Base-by-base conservation (phyloP, 176 grass and related monocot species). In the Oryza nivara region DNA sequence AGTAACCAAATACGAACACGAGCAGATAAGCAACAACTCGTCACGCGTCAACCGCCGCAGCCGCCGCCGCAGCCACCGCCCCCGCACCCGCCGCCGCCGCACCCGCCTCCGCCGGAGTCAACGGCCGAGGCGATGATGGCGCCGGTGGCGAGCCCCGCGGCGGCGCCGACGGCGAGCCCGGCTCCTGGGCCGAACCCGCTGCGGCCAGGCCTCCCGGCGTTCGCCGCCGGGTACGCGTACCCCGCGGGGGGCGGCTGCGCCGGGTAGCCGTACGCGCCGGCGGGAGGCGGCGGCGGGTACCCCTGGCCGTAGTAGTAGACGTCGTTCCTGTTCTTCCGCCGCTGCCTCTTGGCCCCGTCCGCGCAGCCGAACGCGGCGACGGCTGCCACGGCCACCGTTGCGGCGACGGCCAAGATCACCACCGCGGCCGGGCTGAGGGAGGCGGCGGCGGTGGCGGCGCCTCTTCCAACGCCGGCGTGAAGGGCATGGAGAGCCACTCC, bases 331-430 rank as follows among this genome's bases (percentile, higher is more conserved):
- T 54, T 58, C 48, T 75, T 66, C 67, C 60, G 73, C 7, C 36
- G 67, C 20, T 68, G 83, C 36, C 73, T 82, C 88, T 73, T 86
- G 67, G 68, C 79, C 2, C 88, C 68, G 19, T 86, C n/a, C 10
- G 88, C 88, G 73, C 88, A 90, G 25, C 83, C 88, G 79, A 90
- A 86, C 9, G 79, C 88, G 3, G 83, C 88, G 34, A 90, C 14
- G 19, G 88, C 88, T 0, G 79, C 88, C 46, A 90, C 26, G 1
- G 79, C 79, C 25, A 61, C 67, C 56, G 58, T 73, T 19, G 67
- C 45, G 1, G n/a, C 73, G 16, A 65, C 71, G 20, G 46, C 83
- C 52, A 82, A 6, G 46, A 19, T 3, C 11, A 86, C 46, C 30
- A 90, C 2, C 14, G 20, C 46, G 34, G 16, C 67, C 0, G 67